Percentiles rank a stretch among this genome's conserved stretches.
Conservation (phyloP, 805 yeast species). For the Starmerella stigmatis region DNA sequence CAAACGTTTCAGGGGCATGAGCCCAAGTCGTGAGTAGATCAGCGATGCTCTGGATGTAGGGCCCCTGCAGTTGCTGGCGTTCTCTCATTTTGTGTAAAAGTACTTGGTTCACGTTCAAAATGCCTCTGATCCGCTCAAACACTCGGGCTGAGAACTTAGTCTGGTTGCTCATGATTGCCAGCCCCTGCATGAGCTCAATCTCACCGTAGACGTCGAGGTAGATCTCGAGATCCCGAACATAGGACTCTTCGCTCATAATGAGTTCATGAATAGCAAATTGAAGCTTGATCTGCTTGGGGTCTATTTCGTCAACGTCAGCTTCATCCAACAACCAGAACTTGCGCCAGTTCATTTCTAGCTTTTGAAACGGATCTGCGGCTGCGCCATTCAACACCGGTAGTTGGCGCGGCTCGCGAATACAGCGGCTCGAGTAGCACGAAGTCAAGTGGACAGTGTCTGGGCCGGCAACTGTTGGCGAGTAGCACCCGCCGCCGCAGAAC, state of each 20-base stretch:
- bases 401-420: slow-evolving; percentile 22
- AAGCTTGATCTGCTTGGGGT: slow-evolving; percentile 36
- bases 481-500: slow-evolving; percentile 31
- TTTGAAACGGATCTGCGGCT: slow-evolving; percentile 6
- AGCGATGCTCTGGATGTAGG: slow-evolving; percentile 38
- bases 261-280: slow-evolving; percentile 72
- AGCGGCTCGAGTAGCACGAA: slow-evolving; percentile 28
- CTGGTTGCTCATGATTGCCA: slow-evolving; percentile 38
- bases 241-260: slow-evolving; percentile 58
- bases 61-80: slow-evolving; percentile 53
- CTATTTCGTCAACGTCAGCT: slow-evolving; percentile 19
- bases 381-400: background rate
- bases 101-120: slow-evolving; percentile 46
- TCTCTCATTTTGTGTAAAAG: slow-evolving; percentile 49
- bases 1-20: slow-evolving; percentile 36
- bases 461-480: slow-evolving; percentile 18
- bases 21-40: slow-evolving; percentile 59
- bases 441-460: background rate
- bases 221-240: slow-evolving; percentile 54
- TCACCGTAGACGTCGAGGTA: slow-evolving; percentile 51
- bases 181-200: slow-evolving; percentile 18
- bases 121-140: slow-evolving; percentile 44
- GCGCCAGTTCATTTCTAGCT: slow-evolving; percentile 26
- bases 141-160: slow-evolving; percentile 52
- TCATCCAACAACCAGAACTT: slow-evolving; percentile 23